Evolutionary conservation across 164 flowering plant species (phyloP).

Genomic region (Chimonanthus salicifolius): DNA sequence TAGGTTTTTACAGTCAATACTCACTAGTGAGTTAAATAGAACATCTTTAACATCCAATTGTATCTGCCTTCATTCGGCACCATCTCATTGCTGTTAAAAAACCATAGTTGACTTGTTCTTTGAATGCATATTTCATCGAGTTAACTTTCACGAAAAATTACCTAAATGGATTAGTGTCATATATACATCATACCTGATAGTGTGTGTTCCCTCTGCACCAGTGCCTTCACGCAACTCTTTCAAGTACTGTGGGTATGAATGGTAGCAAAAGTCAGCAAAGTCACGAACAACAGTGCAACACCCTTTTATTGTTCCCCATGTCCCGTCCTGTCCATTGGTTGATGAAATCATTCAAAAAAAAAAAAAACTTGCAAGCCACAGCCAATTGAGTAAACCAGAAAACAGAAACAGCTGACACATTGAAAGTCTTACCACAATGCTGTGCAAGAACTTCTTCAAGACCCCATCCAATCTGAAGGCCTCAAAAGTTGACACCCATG

Average conservation of each 20-base stretch:
- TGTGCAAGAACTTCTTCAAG: constrained; percentile 53
- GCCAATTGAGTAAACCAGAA: not conserved
- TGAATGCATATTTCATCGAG: not conserved
- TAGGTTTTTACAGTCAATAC: not conserved
- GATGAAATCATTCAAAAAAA: constrained; percentile 3
- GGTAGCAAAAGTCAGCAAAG: constrained; percentile 70
- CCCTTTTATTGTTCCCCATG: constrained; percentile 79
- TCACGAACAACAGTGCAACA: constrained; percentile 86
- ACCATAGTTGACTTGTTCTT: no score
- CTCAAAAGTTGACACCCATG: constrained; percentile 89
- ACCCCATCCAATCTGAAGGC: constrained; percentile 62
- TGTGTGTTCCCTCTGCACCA: constrained; percentile 43
- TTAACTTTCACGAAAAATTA: not conserved
- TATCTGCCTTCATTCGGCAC: not conserved
- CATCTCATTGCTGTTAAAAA: not conserved
- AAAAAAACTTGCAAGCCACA: not conserved
- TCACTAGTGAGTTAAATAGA: not conserved
- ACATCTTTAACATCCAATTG: not conserved
- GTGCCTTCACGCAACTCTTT: constrained; percentile 66
- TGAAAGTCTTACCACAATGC: constrained; percentile 58
- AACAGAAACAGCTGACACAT: not conserved
- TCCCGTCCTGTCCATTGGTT: constrained; percentile 65
- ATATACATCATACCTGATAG: constrained; percentile 51
- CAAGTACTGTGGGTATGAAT: constrained; percentile 70
- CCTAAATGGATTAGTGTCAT: not conserved